A percentile compares a stretch with the other conserved stretches of the same genome.
These are phyloP conservation scores for Phytophthora citricola DNA, from an alignment of 352 stramenopile genomes.

Conservation along the genomic window DNA sequence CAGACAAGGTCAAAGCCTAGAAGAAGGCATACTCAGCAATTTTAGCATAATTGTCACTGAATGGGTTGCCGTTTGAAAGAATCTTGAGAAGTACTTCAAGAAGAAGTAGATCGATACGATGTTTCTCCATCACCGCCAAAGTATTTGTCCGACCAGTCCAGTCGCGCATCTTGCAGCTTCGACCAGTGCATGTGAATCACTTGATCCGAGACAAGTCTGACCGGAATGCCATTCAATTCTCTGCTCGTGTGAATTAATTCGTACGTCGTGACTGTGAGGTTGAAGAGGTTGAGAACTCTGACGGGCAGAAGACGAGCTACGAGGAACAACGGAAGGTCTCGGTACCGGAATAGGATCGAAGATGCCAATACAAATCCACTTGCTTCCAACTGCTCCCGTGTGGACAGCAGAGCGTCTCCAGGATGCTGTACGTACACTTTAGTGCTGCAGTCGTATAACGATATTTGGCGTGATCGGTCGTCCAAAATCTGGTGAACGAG, in stretches of 20 bases:
- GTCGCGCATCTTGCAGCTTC: slow-evolving; percentile 27
- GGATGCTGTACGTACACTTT: slow-evolving; percentile 34
- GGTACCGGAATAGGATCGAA: slow-evolving; percentile 43
- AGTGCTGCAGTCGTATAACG: slow-evolving; percentile 40
- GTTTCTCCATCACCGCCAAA: slow-evolving; percentile 26
- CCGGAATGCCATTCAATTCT: slow-evolving; percentile 18
- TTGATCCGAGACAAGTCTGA: slow-evolving; percentile 35
- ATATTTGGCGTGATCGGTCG: slow-evolving; percentile 34
- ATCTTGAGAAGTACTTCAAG: not conserved
- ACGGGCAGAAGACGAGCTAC: slow-evolving; percentile 28
- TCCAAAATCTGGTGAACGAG: slow-evolving; percentile 50
- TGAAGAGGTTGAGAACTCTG: slow-evolving; percentile 40
- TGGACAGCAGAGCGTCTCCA: slow-evolving; percentile 27
- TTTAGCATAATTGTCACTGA: not conserved
- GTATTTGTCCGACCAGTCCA: slow-evolving; percentile 15
- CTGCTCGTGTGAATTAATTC: slow-evolving; percentile 25
- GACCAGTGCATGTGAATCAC: slow-evolving; percentile 37
- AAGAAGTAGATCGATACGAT: slow-evolving; percentile 16
- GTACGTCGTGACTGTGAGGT: slow-evolving; percentile 42
- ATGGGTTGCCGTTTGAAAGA: slow-evolving; percentile 12
- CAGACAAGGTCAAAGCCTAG: no score
- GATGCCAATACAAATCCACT: slow-evolving; percentile 38
- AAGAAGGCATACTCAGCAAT: no score
- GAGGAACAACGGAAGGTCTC: slow-evolving; percentile 37
- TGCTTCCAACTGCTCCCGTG: slow-evolving; percentile 37